Percentiles rank a stretch among this genome's conserved stretches.
Conservation (phyloP, 768 basidiomycete genomes). For the Russula virescens region DNA sequence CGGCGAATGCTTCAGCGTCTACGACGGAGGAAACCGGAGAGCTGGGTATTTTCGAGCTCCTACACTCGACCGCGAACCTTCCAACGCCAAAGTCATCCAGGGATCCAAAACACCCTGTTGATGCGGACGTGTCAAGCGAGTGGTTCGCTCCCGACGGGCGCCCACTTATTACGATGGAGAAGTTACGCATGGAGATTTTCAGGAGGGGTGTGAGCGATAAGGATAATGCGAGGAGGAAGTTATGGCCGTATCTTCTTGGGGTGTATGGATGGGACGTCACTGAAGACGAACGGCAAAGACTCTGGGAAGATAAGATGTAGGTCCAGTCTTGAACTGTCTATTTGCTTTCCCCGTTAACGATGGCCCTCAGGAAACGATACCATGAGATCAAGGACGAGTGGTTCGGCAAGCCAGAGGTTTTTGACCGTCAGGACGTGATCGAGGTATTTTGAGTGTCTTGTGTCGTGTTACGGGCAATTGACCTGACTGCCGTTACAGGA, state of each 20-base stretch:
- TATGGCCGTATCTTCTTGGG: conserved; percentile 90
- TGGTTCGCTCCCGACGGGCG: conserved; percentile 76
- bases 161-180: conserved; percentile 58
- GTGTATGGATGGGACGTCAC: conserved; percentile 78
- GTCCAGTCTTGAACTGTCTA: conserved; percentile 9
- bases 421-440: conserved; percentile 68
- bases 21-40: conserved; percentile 31
- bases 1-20: conserved; percentile 41
- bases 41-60: conserved; percentile 81
- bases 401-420: conserved; percentile 78
- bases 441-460: conserved; percentile 54
- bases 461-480: background rate
- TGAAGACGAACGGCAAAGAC: conserved; percentile 48
- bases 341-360: background rate
- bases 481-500: conserved; percentile 43
- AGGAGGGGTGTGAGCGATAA: conserved; percentile 58
- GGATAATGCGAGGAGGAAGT: conserved; percentile 55
- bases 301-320: conserved; percentile 63
- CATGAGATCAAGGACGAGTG: conserved; percentile 69
- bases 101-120: conserved; percentile 72
- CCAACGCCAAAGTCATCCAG: conserved; percentile 80
- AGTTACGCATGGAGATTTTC: conserved; percentile 75
- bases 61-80: conserved; percentile 72
- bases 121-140: conserved; percentile 60
- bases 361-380: conserved; percentile 53